Evolutionary conservation across 176 grass and related monocot genomes (phyloP), one percentile per base, ranked within the genome.

Genomic region (Zizania latifolia): DNA sequence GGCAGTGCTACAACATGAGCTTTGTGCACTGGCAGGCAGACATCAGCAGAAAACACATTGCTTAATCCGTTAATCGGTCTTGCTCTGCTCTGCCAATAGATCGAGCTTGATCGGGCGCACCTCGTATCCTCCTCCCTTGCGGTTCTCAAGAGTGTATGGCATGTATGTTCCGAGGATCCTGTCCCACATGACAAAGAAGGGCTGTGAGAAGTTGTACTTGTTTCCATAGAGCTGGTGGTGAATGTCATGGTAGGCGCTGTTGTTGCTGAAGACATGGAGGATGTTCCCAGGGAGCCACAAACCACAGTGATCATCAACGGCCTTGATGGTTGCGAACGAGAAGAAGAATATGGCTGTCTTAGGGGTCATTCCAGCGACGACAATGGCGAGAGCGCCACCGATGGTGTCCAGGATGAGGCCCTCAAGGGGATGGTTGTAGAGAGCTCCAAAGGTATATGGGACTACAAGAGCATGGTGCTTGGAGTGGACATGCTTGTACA

Each of bases 401-500:
- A 91, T 78, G 2, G 89, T 91, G 61, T 91, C 89, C 44, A 91
- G 43, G 45, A 91, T 87, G 34, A 91, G 89, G 13, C 89, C 89
- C 61, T 91, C 89, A 2, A 91, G 81, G 3, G 89, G 89, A 17
- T 91, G 89, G 74, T 91, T 91, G 81, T 87, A 91, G 1, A 91
- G 85, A 74, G 84, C 89, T 46, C 89, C 89, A 16, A 91, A 87
- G 14, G 89, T 77, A 3, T 83, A 92, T 8, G 90, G 90, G 31
- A 89, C 83, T 1, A 92, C 79, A 13, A 92, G 90, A 32, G 83
- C 80, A 76, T 92, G 90, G 26, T 92, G 90, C 53, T 86, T 92
- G 29, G 90, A 92, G 70, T 92, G 90, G 75, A 89, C 45, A 11
- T 92, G 83, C 76, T 89, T 92, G 80, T 92, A 92, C 50, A 92